phyloP scores from a whole-genome alignment of 1,284 basidiomycete species.

The Tilletia caries region DNA sequence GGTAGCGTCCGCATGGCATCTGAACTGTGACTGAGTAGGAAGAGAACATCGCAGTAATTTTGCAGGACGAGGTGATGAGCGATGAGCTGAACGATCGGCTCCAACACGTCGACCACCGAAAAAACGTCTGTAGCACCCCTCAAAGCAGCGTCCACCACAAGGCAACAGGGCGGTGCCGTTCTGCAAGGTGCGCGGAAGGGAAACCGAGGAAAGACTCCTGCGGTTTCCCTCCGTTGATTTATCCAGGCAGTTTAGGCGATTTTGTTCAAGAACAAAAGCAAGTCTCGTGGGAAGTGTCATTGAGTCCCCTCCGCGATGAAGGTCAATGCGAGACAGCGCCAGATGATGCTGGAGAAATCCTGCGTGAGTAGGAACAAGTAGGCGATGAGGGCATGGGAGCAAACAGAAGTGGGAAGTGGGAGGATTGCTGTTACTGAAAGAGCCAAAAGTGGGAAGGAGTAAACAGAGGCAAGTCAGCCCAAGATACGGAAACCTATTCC shows the following conservation, averaged over 20 bases:
- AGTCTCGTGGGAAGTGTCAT: background rate
- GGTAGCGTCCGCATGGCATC: background rate
- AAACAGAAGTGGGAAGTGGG: background rate
- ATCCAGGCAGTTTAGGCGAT: slow-evolving; percentile 11
- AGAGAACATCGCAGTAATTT: too few relatives aligned
- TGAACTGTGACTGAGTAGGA: too few relatives aligned
- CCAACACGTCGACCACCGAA: too few relatives aligned
- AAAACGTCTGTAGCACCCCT: slow-evolving; percentile 5
- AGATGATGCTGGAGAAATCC: background rate
- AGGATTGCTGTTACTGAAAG: too few relatives aligned
- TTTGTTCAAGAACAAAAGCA: too few relatives aligned
- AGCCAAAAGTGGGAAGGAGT: background rate
- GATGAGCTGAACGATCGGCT: too few relatives aligned
- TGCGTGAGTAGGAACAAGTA: background rate
- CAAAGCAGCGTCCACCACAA: slow-evolving; percentile 7
- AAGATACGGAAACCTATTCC: too few relatives aligned
- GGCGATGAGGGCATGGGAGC: background rate
- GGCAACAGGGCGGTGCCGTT: background rate
- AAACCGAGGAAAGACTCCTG: background rate
- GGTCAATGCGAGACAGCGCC: background rate
- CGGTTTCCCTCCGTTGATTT: background rate
- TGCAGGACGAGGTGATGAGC: too few relatives aligned
- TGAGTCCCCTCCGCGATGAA: background rate
- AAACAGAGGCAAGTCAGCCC: background rate
- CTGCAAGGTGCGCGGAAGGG: background rate